Evolutionary conservation across 805 yeast species (phyloP).

Genomic region (Starmerella geochares): DNA sequence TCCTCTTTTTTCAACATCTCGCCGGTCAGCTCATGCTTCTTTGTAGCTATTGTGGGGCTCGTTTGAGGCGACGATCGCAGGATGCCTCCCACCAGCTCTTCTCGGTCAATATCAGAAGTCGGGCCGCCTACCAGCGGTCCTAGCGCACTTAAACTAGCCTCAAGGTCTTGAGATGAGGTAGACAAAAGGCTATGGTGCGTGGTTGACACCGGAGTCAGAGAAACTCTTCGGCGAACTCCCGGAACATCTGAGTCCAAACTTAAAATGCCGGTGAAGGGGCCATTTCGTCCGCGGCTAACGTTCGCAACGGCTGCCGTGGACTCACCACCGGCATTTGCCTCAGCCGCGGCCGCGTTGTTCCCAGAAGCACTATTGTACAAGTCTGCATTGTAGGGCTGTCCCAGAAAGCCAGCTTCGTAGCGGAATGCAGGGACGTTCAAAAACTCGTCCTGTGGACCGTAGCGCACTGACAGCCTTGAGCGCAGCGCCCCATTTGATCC

Average conservation of each 20-base stretch:
- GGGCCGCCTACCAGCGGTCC: not conserved
- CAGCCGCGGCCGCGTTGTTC: constrained; percentile 11
- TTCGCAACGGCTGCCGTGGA: not conserved
- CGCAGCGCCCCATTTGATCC: too few relatives aligned
- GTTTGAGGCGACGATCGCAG: not conserved
- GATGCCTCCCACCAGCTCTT: constrained; percentile 4
- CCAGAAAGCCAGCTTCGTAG: not conserved
- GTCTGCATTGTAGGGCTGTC: constrained; percentile 12
- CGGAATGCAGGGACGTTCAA: not conserved
- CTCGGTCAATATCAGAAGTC: not conserved
- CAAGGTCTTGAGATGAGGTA: constrained; percentile 10
- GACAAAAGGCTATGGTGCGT: not conserved
- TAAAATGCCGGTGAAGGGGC: not conserved
- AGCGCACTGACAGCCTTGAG: not conserved
- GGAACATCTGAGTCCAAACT: not conserved
- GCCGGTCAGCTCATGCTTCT: not conserved
- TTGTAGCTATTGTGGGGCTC: not conserved
- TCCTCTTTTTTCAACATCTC: not conserved
- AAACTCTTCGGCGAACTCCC: not conserved
- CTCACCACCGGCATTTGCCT: constrained; percentile 6
- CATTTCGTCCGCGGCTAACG: not conserved
- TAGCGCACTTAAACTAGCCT: constrained; percentile 8
- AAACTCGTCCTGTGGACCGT: not conserved
- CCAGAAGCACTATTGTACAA: constrained; percentile 13
- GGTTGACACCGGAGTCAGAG: not conserved